These are phyloP conservation scores for Syzygium malaccense DNA, from an alignment of 441 rosid species.

Conservation along the genomic window DNA sequence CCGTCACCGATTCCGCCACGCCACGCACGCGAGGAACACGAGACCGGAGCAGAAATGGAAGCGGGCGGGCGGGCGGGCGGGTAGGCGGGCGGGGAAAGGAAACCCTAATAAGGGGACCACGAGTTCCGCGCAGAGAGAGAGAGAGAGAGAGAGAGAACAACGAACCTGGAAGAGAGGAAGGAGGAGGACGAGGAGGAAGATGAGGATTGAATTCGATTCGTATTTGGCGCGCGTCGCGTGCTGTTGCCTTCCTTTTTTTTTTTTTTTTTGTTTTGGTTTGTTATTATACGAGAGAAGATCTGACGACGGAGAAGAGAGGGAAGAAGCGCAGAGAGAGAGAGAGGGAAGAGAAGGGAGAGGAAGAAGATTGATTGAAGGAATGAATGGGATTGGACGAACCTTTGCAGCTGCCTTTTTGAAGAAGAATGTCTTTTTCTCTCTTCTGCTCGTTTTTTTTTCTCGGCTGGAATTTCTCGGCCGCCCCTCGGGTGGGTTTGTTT, in stretches of 20 bases:
- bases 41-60: no score
- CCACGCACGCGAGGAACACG: background rate
- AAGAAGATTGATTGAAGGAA: background rate
- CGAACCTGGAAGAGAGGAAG: background rate
- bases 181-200: background rate
- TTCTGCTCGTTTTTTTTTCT: background rate
- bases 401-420: background rate
- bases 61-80: no score
- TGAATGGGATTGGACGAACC: background rate
- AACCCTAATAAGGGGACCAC: background rate
- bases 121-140: background rate
- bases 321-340: background rate
- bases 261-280: background rate
- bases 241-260: background rate
- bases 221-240: constrained; percentile 30
- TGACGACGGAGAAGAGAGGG: constrained; percentile 42
- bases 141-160: no score
- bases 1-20: background rate
- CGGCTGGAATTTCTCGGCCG: no score
- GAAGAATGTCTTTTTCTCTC: background rate
- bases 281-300: constrained; percentile 11
- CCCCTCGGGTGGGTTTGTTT: no score
- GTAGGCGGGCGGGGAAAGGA: background rate
- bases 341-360: background rate
- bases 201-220: background rate